Evolutionary conservation across 139 green algal species (phyloP), one percentile per base, ranked within the genome.

Genomic region (Ulvella scutata): DNA sequence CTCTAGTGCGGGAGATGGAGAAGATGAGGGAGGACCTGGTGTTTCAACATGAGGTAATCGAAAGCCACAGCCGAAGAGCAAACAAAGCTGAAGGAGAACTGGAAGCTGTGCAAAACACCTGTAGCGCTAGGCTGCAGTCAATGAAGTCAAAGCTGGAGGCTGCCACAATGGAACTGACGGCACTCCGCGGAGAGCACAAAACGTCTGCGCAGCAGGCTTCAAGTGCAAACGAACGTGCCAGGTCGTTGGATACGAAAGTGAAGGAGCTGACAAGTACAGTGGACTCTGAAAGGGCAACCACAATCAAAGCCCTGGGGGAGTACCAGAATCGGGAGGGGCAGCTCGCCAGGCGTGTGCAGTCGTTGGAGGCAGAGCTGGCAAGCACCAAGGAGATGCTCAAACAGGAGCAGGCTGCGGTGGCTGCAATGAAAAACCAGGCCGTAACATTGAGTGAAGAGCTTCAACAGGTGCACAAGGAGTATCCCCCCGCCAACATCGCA

Each of bases 381-480:
- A 10, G 39, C 38, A 21, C 34, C 7, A 20, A 23, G 62, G 33
- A 33, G 34, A n/a, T 31, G 62, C 62, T 74, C 10, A n/a, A 74
- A 33, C 29, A 74, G 62, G 62, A 74, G 62, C 29, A 23, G 0
- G 62, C 62, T 1, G 62, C 35, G 62, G 35, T 43, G 34, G 62
- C 26, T 7, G 73, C 77, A 2, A 77, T 86, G 38, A 86, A 84
- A 73, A 77, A 79, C n/a, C 82, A 86, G 79, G 75, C 82, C 72
- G 61, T 84, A 9, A 61, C 83, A 43, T 84, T 80, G 61, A 61
- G 29, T 2, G 78, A 86, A 51, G 83, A 82, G 35, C 77, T 79
- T 7, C 79, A 84, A 62, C 72, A 76, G 29, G 74, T 82, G 61
- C 76, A 82, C 31, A 77, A 35, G 43, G 80, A 60, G 1, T n/a